Base-by-base conservation (phyloP, 345 rosid genomes). In the Syzygium oleosum region DNA sequence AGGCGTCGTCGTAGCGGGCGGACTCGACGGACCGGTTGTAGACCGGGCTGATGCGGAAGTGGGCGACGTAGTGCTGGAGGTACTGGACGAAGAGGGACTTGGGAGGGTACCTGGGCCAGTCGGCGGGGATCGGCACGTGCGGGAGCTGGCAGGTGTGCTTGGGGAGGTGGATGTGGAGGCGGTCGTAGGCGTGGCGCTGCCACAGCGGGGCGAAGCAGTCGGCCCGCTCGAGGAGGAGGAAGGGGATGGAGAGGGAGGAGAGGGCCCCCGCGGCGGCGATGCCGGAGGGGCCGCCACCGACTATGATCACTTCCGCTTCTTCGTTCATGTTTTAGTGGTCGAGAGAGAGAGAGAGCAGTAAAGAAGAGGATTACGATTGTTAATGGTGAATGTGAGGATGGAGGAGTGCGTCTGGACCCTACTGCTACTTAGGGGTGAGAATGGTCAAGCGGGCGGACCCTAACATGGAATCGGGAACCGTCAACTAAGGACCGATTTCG, bases 241-340 rank as follows among this genome's bases (percentile, higher is more conserved):
- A 90, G 21, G 98, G 98, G 83, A 97, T 91, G 29, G 96, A 94
- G 11, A 88, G 90, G 25, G 77, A 87, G 27, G 65, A 88, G 21
- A 97, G 94, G 91, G 94, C 93, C 25, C 97, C 98, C 2, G 99
- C 92, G 3, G 93, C 88, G 52, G 99, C 92, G 0, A 97, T 88
- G 52, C 99, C 98, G 13, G 97, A 91, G 51, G 98, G 94, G 6
- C 99, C 98, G 7, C 96, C 94, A 80, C 99, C 99, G 51, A 95
- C 93, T 68, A 95, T 89, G 88, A 94, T 92, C 51, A 89, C 97
- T 1, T 29, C 84, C 53, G 80, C 29, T 23, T 91, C 90, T 49
- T 79, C 49, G n/a, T 25, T 43, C 83, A 55, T 34, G 27, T 84
- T 5, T 15, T 78, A 43, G 25, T 0, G 49, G 83, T 21, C 14